Base-by-base conservation (phyloP, 371 early-diverging fungal species). In the Lichtheimia corymbifera region DNA sequence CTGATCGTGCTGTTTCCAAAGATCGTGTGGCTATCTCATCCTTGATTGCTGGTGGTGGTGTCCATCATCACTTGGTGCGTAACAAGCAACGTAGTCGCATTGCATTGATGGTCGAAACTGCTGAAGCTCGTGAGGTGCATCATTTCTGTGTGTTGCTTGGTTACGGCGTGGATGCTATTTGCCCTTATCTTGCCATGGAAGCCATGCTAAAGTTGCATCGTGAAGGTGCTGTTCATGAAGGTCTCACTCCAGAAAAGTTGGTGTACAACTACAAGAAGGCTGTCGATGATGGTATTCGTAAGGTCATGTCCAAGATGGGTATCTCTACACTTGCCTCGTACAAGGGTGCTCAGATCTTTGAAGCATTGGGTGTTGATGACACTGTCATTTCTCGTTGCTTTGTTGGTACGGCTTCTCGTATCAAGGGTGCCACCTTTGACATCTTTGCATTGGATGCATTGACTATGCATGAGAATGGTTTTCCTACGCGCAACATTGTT, bases 241-340 rank as follows among this genome's bases (percentile, higher is more conserved):
- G 80, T 18, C 58, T 78, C 4, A 66, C 82, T 5, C 78, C 77
- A 4, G 83, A 80, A 4, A 74, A 81, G 67, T 65, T 96, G 30
- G 73, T 93, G 60, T 73, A 78, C 65, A 94, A 93, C 77, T 98
- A 86, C 83, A 86, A 88, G 64, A 90, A 91, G 72, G 96, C 93
- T 13, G 73, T 86, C 28, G 92, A 95, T 73, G 93, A 97, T 66
- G 98, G 98, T 69, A 92, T 98, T 70, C 79, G 87, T 57, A 97
- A 98, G 78, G 97, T 97, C 61, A 97, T 97, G 97, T 95, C 97
- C 74, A 98, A 98, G 86, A 98, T 98, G 98, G 98, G 98, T 67
- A 96, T 98, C 55, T 96, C 97, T 20, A 97, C 98, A 14, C 76
- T 98, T 64, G 96, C 97, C 73, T 91, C 92, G 40, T 98, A 98